A percentile compares a stretch with the other conserved stretches of the same genome.
These are phyloP conservation scores for Phalaenopsis hybrid DNA, from an alignment of 116 monocot species.

Conservation along the genomic window DNA sequence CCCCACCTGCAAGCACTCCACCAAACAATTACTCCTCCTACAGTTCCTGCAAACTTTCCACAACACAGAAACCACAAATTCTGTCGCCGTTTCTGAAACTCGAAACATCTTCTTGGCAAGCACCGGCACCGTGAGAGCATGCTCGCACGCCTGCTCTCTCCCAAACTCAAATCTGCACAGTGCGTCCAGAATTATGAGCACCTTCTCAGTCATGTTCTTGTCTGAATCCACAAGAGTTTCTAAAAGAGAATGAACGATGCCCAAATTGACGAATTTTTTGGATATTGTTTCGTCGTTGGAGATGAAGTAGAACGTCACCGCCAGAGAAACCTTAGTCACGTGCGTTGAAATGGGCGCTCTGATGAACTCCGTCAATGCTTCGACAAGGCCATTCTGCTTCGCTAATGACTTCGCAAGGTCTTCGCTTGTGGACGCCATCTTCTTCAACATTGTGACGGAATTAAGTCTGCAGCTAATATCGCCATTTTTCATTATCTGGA, in stretches of 20 bases:
- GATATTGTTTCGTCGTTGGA: conserved; percentile 2
- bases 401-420: conserved; percentile 1
- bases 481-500: not conserved
- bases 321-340: conserved; percentile 26
- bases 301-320: not conserved
- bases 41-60: conserved; percentile 8
- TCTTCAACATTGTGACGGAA: not conserved
- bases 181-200: not conserved
- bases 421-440: not conserved
- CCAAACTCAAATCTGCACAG: not conserved
- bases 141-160: conserved; percentile 7
- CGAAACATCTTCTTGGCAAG: conserved; percentile 11
- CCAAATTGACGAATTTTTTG: conserved; percentile 11
- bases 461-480: not conserved
- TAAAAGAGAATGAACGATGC: conserved; percentile 14
- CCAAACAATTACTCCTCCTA: not conserved
- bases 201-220: conserved; percentile 3
- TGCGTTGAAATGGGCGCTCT: conserved; percentile 33
- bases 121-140: conserved; percentile 5
- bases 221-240: conserved; percentile 31
- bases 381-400: conserved; percentile 17
- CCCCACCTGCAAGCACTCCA: conserved; percentile 38
- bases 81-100: conserved; percentile 13
- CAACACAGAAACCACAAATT: not conserved
- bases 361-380: conserved; percentile 32